Base-by-base conservation (phyloP, 2,329 filamentous ascomycete species). In the Metarhizium humberi region DNA sequence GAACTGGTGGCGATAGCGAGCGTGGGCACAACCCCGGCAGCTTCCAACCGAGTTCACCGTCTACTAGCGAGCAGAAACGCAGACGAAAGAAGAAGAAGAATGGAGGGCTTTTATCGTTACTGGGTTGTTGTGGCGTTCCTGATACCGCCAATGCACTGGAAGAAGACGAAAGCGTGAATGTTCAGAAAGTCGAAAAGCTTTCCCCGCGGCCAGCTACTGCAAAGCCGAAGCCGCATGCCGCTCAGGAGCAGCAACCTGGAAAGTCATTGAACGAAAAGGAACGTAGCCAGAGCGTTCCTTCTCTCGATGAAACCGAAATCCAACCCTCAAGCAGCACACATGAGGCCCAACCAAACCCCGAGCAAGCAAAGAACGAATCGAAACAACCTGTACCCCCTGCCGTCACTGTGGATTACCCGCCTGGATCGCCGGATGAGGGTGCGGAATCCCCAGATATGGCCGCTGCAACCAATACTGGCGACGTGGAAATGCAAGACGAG, bases 401-500 rank as follows among this genome's bases (percentile, higher is more conserved):
- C 13, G 67, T 72, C 36, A 68, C 65, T 54, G 74, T 68, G 71
- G 81, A 72, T 63, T 76, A 67, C 32, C 36, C 54, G 63, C 80
- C 68, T 63, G 67, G 62, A 56, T 50, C 62, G 30, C 57, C 62
- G 13, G 51, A 57, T 2, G 54, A 62, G 8, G 62, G 64, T 50
- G 61, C 65, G 32, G 63, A 66, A 51, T 48, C 62, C 30, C 56
- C 58, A 54, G 62, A 63, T 34, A 59, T 60, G n/a, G 67, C 64
- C 50, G 75, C 73, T 59, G 70, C 63, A 30, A 56, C 75, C 58
- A 69, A 79, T 4, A 81, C 85, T 61, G 78, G 81, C 30, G 85
- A 90, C 67, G 76, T 86, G 54, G 78, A 84, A 55, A 89, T 90
- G 82, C 76, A 78, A 40, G 86, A 89, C 67, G 77, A 75, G 46